Conservation (phyloP, 345 rosid species). For the Dipteronia sinensis region DNA sequence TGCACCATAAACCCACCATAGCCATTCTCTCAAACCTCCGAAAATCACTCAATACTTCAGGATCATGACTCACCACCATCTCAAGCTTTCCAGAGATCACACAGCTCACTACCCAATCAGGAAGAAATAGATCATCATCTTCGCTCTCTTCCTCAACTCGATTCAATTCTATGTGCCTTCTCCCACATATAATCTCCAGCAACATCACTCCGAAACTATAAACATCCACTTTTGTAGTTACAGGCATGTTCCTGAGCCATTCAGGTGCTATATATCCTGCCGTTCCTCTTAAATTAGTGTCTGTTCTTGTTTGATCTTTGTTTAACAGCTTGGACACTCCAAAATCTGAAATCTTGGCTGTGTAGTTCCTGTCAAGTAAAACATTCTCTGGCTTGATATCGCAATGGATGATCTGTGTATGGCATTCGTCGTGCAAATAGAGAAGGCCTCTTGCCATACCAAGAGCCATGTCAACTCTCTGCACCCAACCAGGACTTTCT, state of each 20-base stretch:
- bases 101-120: constrained; percentile 29
- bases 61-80: constrained; percentile 25
- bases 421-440: constrained; percentile 35
- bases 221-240: constrained; percentile 37
- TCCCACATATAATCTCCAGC: constrained; percentile 34
- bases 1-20: constrained; percentile 44
- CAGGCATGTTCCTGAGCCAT: constrained; percentile 32
- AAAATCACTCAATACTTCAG: constrained; percentile 27
- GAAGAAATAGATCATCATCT: constrained; percentile 25
- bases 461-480: constrained; percentile 28
- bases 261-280: constrained; percentile 39
- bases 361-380: constrained; percentile 30
- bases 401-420: constrained; percentile 33
- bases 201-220: constrained; percentile 34
- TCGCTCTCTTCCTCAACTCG: constrained; percentile 41
- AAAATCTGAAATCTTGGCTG: constrained; percentile 34
- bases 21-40: constrained; percentile 39
- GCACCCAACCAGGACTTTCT: constrained; percentile 26
- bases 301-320: constrained; percentile 37
- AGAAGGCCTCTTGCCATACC: constrained; percentile 34
- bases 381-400: constrained; percentile 43
- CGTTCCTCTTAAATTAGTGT: constrained; percentile 34
- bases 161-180: constrained; percentile 36
- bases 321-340: constrained; percentile 37
- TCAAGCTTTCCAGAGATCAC: constrained; percentile 22